phyloP scores from a whole-genome alignment of 169 alveolate species.

The Babesia caballi region DNA sequence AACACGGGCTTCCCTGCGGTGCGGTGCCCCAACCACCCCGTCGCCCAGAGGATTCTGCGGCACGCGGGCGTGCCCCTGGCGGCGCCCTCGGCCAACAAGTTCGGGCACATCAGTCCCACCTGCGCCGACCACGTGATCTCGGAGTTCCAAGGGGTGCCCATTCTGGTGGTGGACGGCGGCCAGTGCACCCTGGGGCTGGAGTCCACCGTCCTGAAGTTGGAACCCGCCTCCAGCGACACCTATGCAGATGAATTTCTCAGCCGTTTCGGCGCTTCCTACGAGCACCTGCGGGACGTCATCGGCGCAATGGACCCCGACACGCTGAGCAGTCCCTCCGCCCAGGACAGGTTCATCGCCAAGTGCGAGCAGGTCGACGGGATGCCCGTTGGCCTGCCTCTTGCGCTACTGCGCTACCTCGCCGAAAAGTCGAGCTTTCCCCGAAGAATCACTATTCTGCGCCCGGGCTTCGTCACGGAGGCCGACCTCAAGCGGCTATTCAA shows the following conservation, averaged over 20 bases:
- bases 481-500: neutral
- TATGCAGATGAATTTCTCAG: slow-evolving; percentile 5
- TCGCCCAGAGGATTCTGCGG: slow-evolving; percentile 82
- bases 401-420: neutral
- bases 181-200: slow-evolving; percentile 89
- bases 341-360: neutral
- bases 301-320: neutral
- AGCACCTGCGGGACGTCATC: neutral
- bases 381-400: neutral
- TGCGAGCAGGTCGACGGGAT: neutral
- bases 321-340: neutral
- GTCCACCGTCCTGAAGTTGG: slow-evolving; percentile 91
- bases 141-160: slow-evolving; percentile 86
- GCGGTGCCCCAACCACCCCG: slow-evolving; percentile 87
- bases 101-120: slow-evolving; percentile 96
- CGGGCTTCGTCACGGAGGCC: slow-evolving; percentile 24
- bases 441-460: slow-evolving; percentile 16
- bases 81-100: slow-evolving; percentile 95
- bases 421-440: neutral
- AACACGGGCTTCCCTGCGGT: slow-evolving; percentile 85
- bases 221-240: neutral
- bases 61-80: slow-evolving; percentile 86
- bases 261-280: neutral
- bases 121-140: slow-evolving; percentile 88
- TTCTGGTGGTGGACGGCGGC: slow-evolving; percentile 90